Conservation (phyloP, 495 filamentous ascomycete genomes). For the Annulohypoxylon bovei region DNA sequence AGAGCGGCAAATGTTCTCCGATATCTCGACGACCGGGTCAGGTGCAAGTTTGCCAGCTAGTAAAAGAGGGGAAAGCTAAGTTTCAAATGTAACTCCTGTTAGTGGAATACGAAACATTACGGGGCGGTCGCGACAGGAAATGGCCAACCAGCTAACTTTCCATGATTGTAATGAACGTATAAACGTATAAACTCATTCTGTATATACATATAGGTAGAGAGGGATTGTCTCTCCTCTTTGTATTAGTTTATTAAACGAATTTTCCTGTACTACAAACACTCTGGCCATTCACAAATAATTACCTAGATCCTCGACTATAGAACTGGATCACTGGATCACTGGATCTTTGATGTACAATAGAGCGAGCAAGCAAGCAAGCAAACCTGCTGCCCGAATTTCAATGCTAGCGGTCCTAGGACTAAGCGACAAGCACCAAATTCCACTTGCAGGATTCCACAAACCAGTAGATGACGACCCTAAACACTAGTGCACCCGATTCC, state of each 20-base stretch:
- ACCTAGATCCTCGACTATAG: conserved; percentile 2
- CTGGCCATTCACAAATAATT: conserved; percentile 29
- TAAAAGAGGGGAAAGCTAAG: conserved; percentile 1
- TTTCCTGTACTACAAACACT: conserved; percentile 26
- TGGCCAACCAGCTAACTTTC: neutral
- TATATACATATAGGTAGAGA: neutral
- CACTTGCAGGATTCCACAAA: conserved; percentile 14
- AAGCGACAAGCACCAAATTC: conserved; percentile 37
- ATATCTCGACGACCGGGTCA: neutral
- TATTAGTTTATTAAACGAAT: conserved; percentile 29
- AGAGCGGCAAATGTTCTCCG: conserved; percentile 2
- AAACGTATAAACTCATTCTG: neutral
- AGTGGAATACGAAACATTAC: neutral
- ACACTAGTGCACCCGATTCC: conserved; percentile 20
- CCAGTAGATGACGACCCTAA: conserved; percentile 30
- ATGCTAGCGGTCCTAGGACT: conserved; percentile 26
- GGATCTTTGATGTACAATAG: conserved; percentile 27
- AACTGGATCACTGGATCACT: conserved; percentile 20
- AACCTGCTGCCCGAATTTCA: too few relatives aligned
- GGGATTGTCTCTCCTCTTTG: neutral
- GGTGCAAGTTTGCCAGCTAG: neutral
- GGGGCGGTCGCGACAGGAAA: neutral
- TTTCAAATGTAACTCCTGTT: neutral
- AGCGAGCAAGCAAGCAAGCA: too few relatives aligned
- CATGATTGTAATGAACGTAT: neutral